Evolutionary conservation across 768 basidiomycete genomes (phyloP), one percentile per base, ranked within the genome.

Genomic region (Terana coerulea): DNA sequence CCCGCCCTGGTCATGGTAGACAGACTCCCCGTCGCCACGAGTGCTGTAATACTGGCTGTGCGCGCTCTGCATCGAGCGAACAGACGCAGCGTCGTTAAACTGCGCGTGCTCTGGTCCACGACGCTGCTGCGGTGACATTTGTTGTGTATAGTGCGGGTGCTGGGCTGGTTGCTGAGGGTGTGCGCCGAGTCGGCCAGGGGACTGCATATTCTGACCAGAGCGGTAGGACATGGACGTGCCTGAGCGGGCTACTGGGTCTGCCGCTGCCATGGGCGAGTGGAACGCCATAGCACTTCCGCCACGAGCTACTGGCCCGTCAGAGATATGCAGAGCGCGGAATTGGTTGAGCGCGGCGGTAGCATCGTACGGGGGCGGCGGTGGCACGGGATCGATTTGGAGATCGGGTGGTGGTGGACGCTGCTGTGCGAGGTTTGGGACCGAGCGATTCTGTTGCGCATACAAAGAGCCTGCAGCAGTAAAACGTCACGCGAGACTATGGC

Each of bases 261-360:
- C 30, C 19, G 45, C 14, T 7, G 70, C 57, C 19, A 61, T 47
- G 34, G 50, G 67, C 63, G 25, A 57, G 44, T 71, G 74, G 59
- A 71, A 65, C 14, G 82, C 80, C 75, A 83, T 76, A 28, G 83
- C 79, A 17, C 83, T 83, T 15, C 75, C 75, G 4, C 76, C 73
- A 25, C 82, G 76, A 50, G 75, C 73, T 12, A 83, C 65, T 39
- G 78, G 76, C 54, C 81, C 80, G 17, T 39, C 24, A 47, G 65
- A 67, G 51, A 88, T 66, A 44, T 68, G 75, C 64, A 90, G 69
- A 35, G 76, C 67, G 39, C 75, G 74, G 65, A 88, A 81, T 36
- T 72, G 64, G 58, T 79, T 75, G 34, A 77, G 71, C 29, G 74
- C 69, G 29, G 67, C 67, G 6, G 76, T 73, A 34, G 78, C 63